phyloP scores from a whole-genome alignment of 2,329 filamentous ascomycete genomes.

The Alternaria postmessia region DNA sequence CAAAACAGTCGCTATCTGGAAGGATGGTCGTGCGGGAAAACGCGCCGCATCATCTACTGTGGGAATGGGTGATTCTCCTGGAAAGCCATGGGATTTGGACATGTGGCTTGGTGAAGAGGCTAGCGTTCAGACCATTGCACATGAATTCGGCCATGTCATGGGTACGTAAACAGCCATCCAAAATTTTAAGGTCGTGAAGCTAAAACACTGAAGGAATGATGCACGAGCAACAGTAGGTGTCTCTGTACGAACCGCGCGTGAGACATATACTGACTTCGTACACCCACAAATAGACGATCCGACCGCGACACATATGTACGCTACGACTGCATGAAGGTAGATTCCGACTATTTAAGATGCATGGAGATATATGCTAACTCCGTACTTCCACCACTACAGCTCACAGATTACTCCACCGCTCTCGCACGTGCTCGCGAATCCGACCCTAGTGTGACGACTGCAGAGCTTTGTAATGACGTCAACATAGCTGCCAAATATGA shows the following conservation, averaged over 20 bases:
- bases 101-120: background rate
- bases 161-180: background rate
- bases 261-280: too few species aligned
- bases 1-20: conserved; percentile 3
- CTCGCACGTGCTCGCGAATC: background rate
- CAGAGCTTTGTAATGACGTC: background rate
- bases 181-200: too few species aligned
- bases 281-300: background rate
- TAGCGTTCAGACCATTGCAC: background rate
- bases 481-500: background rate
- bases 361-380: too few species aligned
- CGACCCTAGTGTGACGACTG: background rate
- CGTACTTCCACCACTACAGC: background rate
- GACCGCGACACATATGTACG: background rate
- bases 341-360: too few species aligned
- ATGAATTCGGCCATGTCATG: conserved; percentile 1
- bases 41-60: background rate
- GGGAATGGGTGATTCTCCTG: background rate
- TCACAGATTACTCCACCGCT: background rate
- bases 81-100: background rate
- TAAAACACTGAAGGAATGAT: background rate
- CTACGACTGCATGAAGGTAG: background rate
- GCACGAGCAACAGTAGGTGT: background rate
- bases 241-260: too few species aligned
- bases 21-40: background rate